phyloP scores from a whole-genome alignment of 306 rosid genomes.

The Quercus engelmannii region DNA sequence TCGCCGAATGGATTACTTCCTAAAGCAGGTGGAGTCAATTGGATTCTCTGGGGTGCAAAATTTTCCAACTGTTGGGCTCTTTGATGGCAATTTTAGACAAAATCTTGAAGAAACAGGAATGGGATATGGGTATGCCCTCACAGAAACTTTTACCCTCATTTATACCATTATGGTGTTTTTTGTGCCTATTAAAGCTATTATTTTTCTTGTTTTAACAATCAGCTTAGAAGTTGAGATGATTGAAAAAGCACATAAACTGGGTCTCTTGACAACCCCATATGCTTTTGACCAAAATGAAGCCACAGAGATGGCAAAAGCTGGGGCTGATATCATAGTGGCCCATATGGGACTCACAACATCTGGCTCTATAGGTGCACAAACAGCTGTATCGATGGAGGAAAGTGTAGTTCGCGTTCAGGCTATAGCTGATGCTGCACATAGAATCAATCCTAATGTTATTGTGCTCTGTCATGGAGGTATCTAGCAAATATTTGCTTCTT shows the following conservation, averaged over 20 bases:
- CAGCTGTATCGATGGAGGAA: constrained; percentile 75
- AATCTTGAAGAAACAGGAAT: constrained; percentile 97
- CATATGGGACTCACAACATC: constrained; percentile 96
- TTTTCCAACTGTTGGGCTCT: constrained; percentile 94
- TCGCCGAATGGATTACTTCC: constrained; percentile 82
- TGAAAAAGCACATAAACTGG: constrained; percentile 76
- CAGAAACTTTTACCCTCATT: neutral
- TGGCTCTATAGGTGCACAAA: constrained; percentile 85
- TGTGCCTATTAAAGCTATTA: constrained; percentile 14
- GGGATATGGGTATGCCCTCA: constrained; percentile 74
- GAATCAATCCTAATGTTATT: constrained; percentile 59
- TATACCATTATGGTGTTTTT: neutral
- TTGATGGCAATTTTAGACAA: constrained; percentile 89
- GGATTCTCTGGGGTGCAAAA: constrained; percentile 93
- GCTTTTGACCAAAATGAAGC: constrained; percentile 83
- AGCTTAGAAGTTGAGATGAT: constrained; percentile 96
- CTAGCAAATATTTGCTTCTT: constrained; percentile 3
- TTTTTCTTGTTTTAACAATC: constrained; percentile 24
- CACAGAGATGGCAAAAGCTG: constrained; percentile 73
- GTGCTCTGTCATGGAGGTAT: constrained; percentile 94
- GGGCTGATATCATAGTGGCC: constrained; percentile 88
- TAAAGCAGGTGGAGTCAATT: constrained; percentile 81
- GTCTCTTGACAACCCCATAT: constrained; percentile 90
- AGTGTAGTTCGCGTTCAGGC: constrained; percentile 74
- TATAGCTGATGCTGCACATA: constrained; percentile 81